Evolutionary conservation across 164 flowering plant genomes (phyloP).

Genomic region (Vitis riparia): DNA sequence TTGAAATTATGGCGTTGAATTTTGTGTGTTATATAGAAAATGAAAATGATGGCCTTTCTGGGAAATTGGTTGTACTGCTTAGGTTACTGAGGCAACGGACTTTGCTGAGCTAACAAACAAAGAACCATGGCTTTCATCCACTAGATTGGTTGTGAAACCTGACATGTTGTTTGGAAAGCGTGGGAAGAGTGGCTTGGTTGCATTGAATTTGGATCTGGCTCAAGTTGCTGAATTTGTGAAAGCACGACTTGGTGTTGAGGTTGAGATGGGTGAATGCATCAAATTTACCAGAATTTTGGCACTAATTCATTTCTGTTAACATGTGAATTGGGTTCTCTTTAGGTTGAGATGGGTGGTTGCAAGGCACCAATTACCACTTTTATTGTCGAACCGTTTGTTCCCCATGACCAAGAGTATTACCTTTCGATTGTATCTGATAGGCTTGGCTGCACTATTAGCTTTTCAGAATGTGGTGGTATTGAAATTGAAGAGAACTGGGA

Average conservation of each 20-base stretch:
- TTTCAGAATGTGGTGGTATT: constrained; percentile 96
- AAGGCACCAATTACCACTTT: constrained; percentile 92
- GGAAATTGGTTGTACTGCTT: not conserved
- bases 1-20: not conserved
- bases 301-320: not conserved
- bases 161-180: constrained; percentile 98
- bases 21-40: not conserved
- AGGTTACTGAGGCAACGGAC: constrained; percentile 82
- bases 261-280: constrained; percentile 15
- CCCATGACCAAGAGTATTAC: constrained; percentile 82
- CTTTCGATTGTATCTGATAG: constrained; percentile 85
- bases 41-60: not conserved
- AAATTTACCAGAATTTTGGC: not conserved
- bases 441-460: constrained; percentile 81
- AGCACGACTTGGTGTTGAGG: constrained; percentile 81
- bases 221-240: constrained; percentile 85
- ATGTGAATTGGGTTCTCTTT: constrained; percentile 6
- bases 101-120: constrained; percentile 62
- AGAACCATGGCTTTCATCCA: constrained; percentile 88
- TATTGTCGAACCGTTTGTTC: constrained; percentile 89
- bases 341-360: constrained; percentile 98
- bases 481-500: constrained; percentile 99
- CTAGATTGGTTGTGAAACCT: constrained; percentile 85
- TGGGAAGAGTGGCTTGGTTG: constrained; percentile 95
- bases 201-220: constrained; percentile 81